Conservation (phyloP, 2,329 filamentous ascomycete genomes). For the Acrocalymma vagum region DNA sequence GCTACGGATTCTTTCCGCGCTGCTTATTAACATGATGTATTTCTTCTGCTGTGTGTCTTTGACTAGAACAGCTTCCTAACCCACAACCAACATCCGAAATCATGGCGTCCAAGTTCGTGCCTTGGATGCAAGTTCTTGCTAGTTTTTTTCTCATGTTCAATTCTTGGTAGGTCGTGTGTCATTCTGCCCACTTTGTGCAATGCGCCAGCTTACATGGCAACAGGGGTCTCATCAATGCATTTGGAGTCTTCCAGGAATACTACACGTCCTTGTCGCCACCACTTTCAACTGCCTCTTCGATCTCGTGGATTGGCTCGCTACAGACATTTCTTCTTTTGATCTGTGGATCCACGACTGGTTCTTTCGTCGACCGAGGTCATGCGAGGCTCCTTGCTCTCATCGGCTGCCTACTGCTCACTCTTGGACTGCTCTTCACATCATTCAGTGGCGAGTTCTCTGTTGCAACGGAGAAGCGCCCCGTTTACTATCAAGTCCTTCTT, state of each 20-base stretch:
- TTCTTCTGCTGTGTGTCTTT: background rate
- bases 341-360: slow-evolving; percentile 20
- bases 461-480: slow-evolving; percentile 8
- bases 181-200: background rate
- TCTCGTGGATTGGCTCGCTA: slow-evolving; percentile 59
- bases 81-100: background rate
- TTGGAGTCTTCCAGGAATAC: slow-evolving; percentile 38
- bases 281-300: slow-evolving; percentile 45
- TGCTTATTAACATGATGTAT: slow-evolving; percentile 1
- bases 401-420: slow-evolving; percentile 50
- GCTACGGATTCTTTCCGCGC: slow-evolving; percentile 7
- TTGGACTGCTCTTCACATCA: slow-evolving; percentile 59
- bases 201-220: background rate
- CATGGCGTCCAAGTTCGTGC: slow-evolving; percentile 1
- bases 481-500: slow-evolving; percentile 54
- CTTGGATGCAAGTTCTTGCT: slow-evolving; percentile 16
- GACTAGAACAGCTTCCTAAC: background rate
- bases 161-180: slow-evolving; percentile 14
- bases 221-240: slow-evolving; percentile 26
- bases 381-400: slow-evolving; percentile 14
- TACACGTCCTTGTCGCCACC: slow-evolving; percentile 24
- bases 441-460: slow-evolving; percentile 48
- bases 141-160: slow-evolving; percentile 23
- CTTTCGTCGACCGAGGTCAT: slow-evolving; percentile 19
- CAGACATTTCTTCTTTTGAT: slow-evolving; percentile 18